Base-by-base conservation (phyloP, 2,329 filamentous ascomycete genomes). In the Rhinocladiella similis region DNA sequence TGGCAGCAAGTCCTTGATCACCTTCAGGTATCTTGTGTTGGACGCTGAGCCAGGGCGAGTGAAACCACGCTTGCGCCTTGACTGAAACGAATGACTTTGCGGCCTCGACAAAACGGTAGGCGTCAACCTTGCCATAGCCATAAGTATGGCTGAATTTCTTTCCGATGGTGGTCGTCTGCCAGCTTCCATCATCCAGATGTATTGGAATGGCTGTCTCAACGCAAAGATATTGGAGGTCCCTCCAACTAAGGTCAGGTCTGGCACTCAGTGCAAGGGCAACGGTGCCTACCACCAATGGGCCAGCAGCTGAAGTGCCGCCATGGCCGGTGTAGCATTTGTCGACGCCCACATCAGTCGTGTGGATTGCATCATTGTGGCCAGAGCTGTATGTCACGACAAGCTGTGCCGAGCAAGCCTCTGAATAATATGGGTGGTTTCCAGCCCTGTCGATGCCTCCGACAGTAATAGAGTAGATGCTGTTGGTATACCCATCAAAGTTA, bases 401-500 rank as follows among this genome's bases (percentile, higher is more conserved):
- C 70, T 96, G 90, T 19, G 94, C 94, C 2, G 93, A 97, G 76
- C 94, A 99, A 61, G 90, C 88, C 73, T 99, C 94, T 0, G 93
- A 97, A 73, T 99, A 99, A 72, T 93, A 94, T 0, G 94, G 92
- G 69, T 97, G 93, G n/a, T 83, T 74, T 38, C 93, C 92, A 64
- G 88, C 85, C 57, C 90, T 83, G 70, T 97, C 92, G 60, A 99
- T 88, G 33, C 93, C 93, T 36, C 94, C 94, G 16, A 99, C 91
- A 0, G 92, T 96, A 66, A 99, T 94, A 71, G 91, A 97, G 80
- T 97, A 99, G 66, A 99, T 99, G 70, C 92, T 97, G 78, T 99
- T 99, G 57, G 94, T 99, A 75, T 99, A 99, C 38, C 94, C 94
- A 70, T 99, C 94, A 71, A 99, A 99, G 72, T 99, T 99, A 81